Evolutionary conservation across 2,329 filamentous ascomycete genomes (phyloP).

Genomic region (Penicillium rolfsii): DNA sequence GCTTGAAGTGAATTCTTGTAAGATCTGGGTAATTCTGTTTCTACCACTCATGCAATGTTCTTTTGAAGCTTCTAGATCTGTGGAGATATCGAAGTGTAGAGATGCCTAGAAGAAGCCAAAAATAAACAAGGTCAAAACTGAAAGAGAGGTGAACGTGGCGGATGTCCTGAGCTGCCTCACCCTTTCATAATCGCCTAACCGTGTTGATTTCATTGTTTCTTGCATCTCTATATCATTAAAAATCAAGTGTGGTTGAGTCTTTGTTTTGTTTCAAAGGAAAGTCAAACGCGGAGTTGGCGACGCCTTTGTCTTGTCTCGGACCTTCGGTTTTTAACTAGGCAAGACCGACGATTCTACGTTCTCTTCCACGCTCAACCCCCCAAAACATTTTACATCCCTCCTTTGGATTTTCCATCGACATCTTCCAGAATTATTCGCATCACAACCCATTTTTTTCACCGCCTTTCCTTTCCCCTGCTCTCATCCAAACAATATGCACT

Average conservation of each 20-base stretch:
- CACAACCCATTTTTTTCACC: not conserved
- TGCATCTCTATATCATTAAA: not conserved
- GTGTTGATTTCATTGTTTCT: not conserved
- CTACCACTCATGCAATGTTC: too few relatives aligned
- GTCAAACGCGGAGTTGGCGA: constrained; percentile 6
- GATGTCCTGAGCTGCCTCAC: not conserved
- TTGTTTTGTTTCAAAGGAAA: constrained; percentile 2
- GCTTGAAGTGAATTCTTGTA: too few relatives aligned
- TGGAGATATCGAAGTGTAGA: too few relatives aligned
- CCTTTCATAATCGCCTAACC: too few relatives aligned
- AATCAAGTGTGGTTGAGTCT: not conserved
- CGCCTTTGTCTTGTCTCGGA: constrained; percentile 4
- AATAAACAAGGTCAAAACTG: not conserved
- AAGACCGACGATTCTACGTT: not conserved
- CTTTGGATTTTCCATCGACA: not conserved
- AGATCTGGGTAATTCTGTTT: not conserved
- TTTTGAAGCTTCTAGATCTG: too few relatives aligned
- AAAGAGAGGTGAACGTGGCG: not conserved
- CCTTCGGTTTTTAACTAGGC: not conserved
- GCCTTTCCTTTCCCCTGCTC: not conserved
- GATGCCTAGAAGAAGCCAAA: too few relatives aligned
- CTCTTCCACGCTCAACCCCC: too few relatives aligned
- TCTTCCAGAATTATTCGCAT: not conserved
- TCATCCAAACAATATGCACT: not conserved
- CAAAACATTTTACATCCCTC: not conserved